These are phyloP conservation scores for Bromus sterilis DNA, from an alignment of 176 grass and related monocot species.

Conservation along the genomic window DNA sequence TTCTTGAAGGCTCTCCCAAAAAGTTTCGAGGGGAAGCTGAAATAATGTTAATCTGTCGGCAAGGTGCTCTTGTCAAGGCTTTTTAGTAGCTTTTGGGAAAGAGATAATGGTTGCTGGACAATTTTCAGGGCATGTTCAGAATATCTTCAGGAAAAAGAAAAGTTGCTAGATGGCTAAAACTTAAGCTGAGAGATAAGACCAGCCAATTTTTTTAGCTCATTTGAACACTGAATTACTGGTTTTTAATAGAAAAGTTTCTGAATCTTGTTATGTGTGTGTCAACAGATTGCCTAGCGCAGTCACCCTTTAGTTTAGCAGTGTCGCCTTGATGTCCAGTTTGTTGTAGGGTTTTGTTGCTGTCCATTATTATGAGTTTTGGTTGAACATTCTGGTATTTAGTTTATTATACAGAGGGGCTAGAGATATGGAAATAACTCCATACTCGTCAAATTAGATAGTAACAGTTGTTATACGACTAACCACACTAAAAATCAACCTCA, in stretches of 20 bases:
- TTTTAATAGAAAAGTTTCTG: neutral
- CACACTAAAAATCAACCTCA: neutral
- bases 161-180: neutral
- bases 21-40: conserved; percentile 4
- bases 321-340: neutral
- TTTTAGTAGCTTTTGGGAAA: conserved; percentile 18
- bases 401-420: neutral
- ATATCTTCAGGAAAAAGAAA: neutral
- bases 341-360: neutral
- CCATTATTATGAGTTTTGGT: neutral
- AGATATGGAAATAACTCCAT: neutral
- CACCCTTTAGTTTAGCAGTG: neutral
- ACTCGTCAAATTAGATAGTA: neutral
- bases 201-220: neutral
- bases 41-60: conserved; percentile 30
- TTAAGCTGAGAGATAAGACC: neutral
- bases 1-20: conserved; percentile 20
- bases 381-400: neutral
- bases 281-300: neutral
- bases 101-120: neutral
- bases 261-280: neutral
- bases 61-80: conserved; percentile 18
- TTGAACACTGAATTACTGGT: neutral
- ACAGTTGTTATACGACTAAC: neutral
- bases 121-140: neutral